A percentile compares a stretch with the other conserved stretches of the same genome.
Conservation (phyloP, 805 yeast species). For the Starmerella potacharoeniae region DNA sequence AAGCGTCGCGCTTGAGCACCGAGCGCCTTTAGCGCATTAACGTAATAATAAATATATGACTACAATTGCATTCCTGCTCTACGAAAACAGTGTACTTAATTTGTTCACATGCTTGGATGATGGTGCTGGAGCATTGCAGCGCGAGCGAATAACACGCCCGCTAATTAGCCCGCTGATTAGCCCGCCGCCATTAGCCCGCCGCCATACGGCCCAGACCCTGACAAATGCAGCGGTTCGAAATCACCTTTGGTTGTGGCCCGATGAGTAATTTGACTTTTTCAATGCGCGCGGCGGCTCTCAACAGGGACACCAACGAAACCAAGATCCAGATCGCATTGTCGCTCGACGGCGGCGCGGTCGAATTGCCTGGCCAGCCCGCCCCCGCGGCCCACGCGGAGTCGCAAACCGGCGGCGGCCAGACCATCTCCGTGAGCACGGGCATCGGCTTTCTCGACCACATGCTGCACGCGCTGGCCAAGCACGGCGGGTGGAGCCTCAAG, state of each 20-base stretch:
- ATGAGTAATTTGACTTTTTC: conserved; percentile 2
- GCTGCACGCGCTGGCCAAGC: conserved; percentile 95
- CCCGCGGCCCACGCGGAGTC: conserved; percentile 37
- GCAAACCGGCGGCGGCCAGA: conserved; percentile 59
- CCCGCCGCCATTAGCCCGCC: too few relatives aligned
- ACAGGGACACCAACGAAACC: conserved; percentile 82
- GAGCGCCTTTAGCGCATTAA: too few relatives aligned
- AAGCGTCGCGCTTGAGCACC: too few relatives aligned
- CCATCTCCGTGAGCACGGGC: conserved; percentile 76
- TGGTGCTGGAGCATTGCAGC: too few relatives aligned
- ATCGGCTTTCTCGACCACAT: conserved; percentile 93
- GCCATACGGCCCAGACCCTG: not conserved
- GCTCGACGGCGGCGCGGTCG: conserved; percentile 74
- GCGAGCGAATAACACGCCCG: not conserved
- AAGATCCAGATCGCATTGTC: conserved; percentile 76
- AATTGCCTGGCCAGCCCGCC: conserved; percentile 40
- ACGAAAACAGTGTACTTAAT: too few relatives aligned
- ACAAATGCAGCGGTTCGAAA: not conserved
- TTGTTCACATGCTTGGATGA: too few relatives aligned
- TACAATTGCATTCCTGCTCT: too few relatives aligned
- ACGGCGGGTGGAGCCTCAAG: conserved; percentile 87
- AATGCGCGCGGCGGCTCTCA: conserved; percentile 36
- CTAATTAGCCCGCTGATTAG: too few relatives aligned
- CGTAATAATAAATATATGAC: too few relatives aligned
- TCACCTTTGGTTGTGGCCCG: not conserved